Conservation (phyloP, 2,329 filamentous ascomycete genomes). For the Phialocephala sp. region DNA sequence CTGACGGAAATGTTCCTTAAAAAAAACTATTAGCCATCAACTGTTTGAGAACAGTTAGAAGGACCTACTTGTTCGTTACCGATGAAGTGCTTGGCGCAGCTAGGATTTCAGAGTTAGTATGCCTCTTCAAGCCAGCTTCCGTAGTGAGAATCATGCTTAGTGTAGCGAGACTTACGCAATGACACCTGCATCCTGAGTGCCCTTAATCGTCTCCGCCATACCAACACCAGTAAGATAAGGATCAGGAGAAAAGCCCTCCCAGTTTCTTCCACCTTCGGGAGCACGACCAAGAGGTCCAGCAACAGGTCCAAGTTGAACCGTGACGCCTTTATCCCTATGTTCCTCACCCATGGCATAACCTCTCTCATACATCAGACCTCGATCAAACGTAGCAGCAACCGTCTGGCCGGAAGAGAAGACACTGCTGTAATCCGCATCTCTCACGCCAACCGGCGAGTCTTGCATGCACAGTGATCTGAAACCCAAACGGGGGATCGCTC, state of each 20-base stretch:
- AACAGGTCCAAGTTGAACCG: constrained; percentile 77
- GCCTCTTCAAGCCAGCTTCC: background rate
- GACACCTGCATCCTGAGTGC: constrained; percentile 81
- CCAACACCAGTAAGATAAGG: constrained; percentile 74
- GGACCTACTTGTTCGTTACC: constrained; percentile 71
- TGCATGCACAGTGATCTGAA: constrained; percentile 44
- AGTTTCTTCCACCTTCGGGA: constrained; percentile 73
- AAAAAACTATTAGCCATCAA: background rate
- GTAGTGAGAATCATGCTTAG: background rate
- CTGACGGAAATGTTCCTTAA: constrained; percentile 59
- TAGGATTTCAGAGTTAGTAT: background rate
- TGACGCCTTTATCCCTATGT: constrained; percentile 74
- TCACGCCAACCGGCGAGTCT: constrained; percentile 41
- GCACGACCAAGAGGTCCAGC: constrained; percentile 70
- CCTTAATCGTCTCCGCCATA: constrained; percentile 74
- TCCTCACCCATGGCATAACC: constrained; percentile 61
- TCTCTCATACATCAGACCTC: constrained; percentile 59
- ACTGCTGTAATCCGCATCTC: constrained; percentile 68
- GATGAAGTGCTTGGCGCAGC: constrained; percentile 76
- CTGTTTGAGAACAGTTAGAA: background rate
- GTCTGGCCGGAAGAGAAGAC: constrained; percentile 75
- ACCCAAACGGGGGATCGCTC: constrained; percentile 42
- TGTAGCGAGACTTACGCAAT: constrained; percentile 58
- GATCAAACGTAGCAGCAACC: constrained; percentile 73
- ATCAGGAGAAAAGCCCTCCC: constrained; percentile 75